These are phyloP conservation scores for Entomortierella parvispora DNA, from an alignment of 192 early-diverging fungal species.

Conservation along the genomic window DNA sequence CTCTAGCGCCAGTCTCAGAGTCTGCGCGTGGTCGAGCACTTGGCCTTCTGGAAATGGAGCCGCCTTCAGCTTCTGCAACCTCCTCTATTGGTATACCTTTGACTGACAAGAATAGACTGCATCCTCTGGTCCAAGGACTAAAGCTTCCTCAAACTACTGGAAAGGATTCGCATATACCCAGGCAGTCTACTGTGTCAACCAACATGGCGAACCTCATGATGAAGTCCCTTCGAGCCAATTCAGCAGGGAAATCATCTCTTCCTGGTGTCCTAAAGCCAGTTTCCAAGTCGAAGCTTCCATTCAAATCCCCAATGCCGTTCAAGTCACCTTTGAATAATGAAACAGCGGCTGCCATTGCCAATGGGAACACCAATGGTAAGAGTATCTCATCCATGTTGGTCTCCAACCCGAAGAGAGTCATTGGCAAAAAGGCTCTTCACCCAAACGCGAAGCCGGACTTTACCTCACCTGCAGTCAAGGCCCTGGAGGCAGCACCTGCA, in stretches of 20 bases:
- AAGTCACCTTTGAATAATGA: slow-evolving; percentile 12
- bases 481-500: no score
- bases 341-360: neutral
- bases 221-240: slow-evolving; percentile 12
- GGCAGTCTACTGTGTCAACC: slow-evolving; percentile 14
- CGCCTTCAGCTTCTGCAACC: neutral
- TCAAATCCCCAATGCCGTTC: slow-evolving; percentile 29
- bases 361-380: neutral
- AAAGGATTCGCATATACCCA: neutral
- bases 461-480: no score
- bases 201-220: slow-evolving; percentile 43
- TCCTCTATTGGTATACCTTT: neutral
- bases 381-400: neutral
- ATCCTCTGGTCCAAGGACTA: no score
- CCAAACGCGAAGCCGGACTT: no score
- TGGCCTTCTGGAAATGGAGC: slow-evolving; percentile 4
- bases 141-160: neutral
- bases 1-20: slow-evolving; percentile 6
- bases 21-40: neutral
- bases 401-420: neutral
- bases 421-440: no score
- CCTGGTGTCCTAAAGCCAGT: neutral
- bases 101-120: neutral
- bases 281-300: slow-evolving; percentile 1
- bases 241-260: slow-evolving; percentile 1